These are phyloP conservation scores for Ananas comosus DNA, from an alignment of 176 grass and related monocot species.

Conservation along the genomic window DNA sequence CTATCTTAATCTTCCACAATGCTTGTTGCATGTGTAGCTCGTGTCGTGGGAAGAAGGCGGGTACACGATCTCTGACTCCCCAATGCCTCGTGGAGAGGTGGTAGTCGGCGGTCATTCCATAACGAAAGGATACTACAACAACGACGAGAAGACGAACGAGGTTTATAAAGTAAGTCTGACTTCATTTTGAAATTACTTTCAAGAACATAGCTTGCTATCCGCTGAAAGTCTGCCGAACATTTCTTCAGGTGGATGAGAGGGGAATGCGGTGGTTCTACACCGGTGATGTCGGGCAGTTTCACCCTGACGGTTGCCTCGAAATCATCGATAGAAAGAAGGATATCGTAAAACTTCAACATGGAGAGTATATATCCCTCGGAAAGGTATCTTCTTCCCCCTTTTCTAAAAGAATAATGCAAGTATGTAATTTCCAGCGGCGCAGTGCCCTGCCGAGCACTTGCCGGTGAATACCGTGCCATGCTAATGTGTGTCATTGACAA, in stretches of 20 bases:
- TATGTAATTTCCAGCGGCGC: not conserved
- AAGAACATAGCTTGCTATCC: slow-evolving; percentile 1
- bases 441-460: no score
- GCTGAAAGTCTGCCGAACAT: slow-evolving; percentile 2
- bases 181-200: not conserved
- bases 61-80: slow-evolving; percentile 64
- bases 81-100: slow-evolving; percentile 77
- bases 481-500: no score
- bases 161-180: slow-evolving; percentile 48
- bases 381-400: slow-evolving; percentile 37
- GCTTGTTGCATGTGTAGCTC: slow-evolving; percentile 30
- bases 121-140: slow-evolving; percentile 79
- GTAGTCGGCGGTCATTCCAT: slow-evolving; percentile 61
- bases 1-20: not conserved
- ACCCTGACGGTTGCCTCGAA: slow-evolving; percentile 78
- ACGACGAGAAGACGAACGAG: slow-evolving; percentile 71
- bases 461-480: no score
- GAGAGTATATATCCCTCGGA: slow-evolving; percentile 87
- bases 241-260: slow-evolving; percentile 50
- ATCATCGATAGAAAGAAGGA: slow-evolving; percentile 90
- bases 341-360: slow-evolving; percentile 92
- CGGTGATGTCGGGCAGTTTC: slow-evolving; percentile 86
- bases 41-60: slow-evolving; percentile 79
- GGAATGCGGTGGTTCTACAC: slow-evolving; percentile 78
- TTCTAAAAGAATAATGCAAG: not conserved